A percentile compares a stretch with the other conserved stretches of the same genome.
phyloP scores from a whole-genome alignment of 441 rosid species.

The Croton laevigatus region DNA sequence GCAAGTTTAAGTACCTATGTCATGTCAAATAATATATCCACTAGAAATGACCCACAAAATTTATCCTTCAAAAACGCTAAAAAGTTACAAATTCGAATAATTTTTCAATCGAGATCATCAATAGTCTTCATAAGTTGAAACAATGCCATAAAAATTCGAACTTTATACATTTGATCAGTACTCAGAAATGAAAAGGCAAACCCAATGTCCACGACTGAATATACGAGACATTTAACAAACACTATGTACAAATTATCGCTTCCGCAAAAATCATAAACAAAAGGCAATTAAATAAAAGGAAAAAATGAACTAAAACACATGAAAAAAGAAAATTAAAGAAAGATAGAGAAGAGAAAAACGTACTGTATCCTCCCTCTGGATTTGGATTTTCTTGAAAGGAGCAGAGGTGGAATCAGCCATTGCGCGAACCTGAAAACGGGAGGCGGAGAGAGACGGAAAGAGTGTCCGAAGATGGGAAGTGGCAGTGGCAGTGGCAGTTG shows the following conservation, averaged over 20 bases:
- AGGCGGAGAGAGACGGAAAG: conserved; percentile 21
- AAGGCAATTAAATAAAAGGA: too few relatives aligned
- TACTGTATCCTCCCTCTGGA: conserved; percentile 81
- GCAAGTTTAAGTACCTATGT: not conserved
- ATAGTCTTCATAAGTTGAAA: not conserved
- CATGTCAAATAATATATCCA: too few relatives aligned
- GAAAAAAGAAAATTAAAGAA: too few relatives aligned
- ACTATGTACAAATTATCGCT: conserved; percentile 4
- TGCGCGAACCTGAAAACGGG: conserved; percentile 43
- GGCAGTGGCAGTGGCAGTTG: not conserved
- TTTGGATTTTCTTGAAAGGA: conserved; percentile 71
- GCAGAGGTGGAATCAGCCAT: conserved; percentile 65
- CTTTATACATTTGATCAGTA: too few relatives aligned
- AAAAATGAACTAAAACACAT: not conserved
- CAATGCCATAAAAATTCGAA: not conserved
- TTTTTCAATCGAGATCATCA: not conserved
- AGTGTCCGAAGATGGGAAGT: conserved; percentile 20
- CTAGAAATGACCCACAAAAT: not conserved
- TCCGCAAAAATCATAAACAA: conserved; percentile 1
- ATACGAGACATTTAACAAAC: not conserved
- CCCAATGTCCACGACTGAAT: not conserved
- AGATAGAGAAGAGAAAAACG: conserved; percentile 19
- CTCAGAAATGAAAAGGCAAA: not conserved
- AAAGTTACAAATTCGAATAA: not conserved
- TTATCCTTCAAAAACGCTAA: not conserved